Evolutionary conservation across 1,139 yeast species (phyloP), one percentile per base, ranked within the genome.

Genomic region (Debaryomyces coudertii): DNA sequence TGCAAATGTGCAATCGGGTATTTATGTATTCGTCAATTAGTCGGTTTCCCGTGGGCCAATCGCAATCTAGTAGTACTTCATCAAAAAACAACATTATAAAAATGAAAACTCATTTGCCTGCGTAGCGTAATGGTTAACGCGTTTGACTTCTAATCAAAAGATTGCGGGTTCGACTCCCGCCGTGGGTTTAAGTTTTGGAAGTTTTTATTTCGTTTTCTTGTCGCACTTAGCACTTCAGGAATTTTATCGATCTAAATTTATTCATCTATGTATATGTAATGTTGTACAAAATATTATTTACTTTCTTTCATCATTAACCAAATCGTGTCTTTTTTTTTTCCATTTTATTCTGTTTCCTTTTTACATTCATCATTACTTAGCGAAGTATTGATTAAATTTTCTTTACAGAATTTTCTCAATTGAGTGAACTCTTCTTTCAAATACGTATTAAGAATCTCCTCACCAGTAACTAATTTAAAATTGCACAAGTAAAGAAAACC

Each of bases 61-160:
- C n/a, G n/a, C n/a, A n/a, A n/a, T n/a, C n/a, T n/a, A n/a, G n/a
- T n/a, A n/a, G n/a, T n/a, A n/a, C n/a, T n/a, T n/a, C n/a, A n/a
- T n/a, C n/a, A n/a, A n/a, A n/a, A n/a, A n/a, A n/a, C n/a, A n/a
- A n/a, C n/a, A n/a, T n/a, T n/a, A n/a, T n/a, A n/a, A n/a, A n/a
- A n/a, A n/a, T n/a, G n/a, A n/a, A n/a, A n/a, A n/a, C n/a, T n/a
- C n/a, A n/a, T n/a, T n/a, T 36, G 75, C 74, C 75, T 68, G 74
- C 69, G 73, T 69, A 69, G 74, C 75, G 74, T 68, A 69, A 69
- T 69, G 75, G 75, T 69, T 69, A 69, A 69, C 75, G 74, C 74
- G 71, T 69, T 67, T 69, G 74, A 69, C 74, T 69, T 69, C 74
- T 69, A 69, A 69, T 69, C 74, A 69, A 68, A 69, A 69, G 75